phyloP scores from a whole-genome alignment of 2,329 filamentous ascomycete species.

The Aspergillus aculeatus region DNA sequence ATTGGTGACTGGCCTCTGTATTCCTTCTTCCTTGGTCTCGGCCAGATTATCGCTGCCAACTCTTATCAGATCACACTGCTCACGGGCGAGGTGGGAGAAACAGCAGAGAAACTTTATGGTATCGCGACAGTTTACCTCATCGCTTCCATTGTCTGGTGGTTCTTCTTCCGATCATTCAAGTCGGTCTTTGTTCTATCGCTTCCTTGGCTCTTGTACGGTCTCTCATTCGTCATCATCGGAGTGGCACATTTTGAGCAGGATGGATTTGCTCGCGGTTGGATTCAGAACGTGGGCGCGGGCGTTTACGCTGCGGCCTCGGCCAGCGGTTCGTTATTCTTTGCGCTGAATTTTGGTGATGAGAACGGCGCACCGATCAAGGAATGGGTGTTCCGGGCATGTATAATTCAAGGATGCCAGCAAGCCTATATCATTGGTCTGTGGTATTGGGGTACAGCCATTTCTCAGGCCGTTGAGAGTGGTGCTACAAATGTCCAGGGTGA shows the following conservation, averaged over 20 bases:
- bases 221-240: slow-evolving; percentile 64
- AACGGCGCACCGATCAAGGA: slow-evolving; percentile 61
- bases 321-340: slow-evolving; percentile 64
- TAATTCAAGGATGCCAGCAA: slow-evolving; percentile 67
- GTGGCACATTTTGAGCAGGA: slow-evolving; percentile 56
- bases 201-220: slow-evolving; percentile 63
- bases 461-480: slow-evolving; percentile 45
- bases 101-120: slow-evolving; percentile 59
- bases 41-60: slow-evolving; percentile 64
- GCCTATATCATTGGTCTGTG: slow-evolving; percentile 64
- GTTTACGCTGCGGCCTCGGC: slow-evolving; percentile 63
- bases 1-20: slow-evolving; percentile 66
- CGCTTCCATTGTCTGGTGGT: slow-evolving; percentile 63
- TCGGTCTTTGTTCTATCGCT: slow-evolving; percentile 58
- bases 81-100: slow-evolving; percentile 61
- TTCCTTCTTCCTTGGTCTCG: slow-evolving; percentile 59
- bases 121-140: slow-evolving; percentile 60
- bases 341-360: slow-evolving; percentile 66
- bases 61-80: slow-evolving; percentile 69
- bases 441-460: slow-evolving; percentile 64
- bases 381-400: slow-evolving; percentile 66
- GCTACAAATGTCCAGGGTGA: slow-evolving; percentile 35
- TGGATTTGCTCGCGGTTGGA: slow-evolving; percentile 47
- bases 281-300: slow-evolving; percentile 62
- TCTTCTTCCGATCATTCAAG: slow-evolving; percentile 58